Conservation (phyloP, 345 rosid genomes). For the Hibiscus trionum region DNA sequence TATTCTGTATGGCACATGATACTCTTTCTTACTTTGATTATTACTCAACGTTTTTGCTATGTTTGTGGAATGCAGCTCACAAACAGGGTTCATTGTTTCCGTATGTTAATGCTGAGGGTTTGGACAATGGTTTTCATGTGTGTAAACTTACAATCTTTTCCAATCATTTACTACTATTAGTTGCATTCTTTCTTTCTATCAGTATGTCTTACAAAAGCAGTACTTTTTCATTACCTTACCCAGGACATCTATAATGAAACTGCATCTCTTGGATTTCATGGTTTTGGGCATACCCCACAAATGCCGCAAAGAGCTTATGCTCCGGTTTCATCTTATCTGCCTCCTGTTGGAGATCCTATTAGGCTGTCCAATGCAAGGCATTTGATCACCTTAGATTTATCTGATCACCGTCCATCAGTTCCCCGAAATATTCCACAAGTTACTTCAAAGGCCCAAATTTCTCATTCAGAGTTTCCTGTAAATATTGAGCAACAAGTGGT, state of each 20-base stretch:
- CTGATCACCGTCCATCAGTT: slow-evolving; percentile 25
- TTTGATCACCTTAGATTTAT: slow-evolving; percentile 22
- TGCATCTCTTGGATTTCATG: slow-evolving; percentile 28
- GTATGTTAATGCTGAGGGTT: slow-evolving; percentile 22
- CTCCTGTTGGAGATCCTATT: slow-evolving; percentile 22
- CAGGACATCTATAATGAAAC: slow-evolving; percentile 32
- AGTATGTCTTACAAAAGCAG: slow-evolving; percentile 8
- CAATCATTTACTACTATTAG: slow-evolving; percentile 7
- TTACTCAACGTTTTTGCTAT: slow-evolving; percentile 16
- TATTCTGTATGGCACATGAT: neutral
- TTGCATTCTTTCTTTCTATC: neutral
- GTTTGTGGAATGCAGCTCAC: slow-evolving; percentile 37
- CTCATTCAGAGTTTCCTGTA: slow-evolving; percentile 28
- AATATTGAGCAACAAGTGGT: slow-evolving; percentile 25
- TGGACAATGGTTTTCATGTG: slow-evolving; percentile 38
- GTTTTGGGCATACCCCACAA: slow-evolving; percentile 28
- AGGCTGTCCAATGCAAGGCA: slow-evolving; percentile 26
- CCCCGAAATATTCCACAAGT: slow-evolving; percentile 19
- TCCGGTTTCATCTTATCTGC: slow-evolving; percentile 19
- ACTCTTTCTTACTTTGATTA: slow-evolving; percentile 10
- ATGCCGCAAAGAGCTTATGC: slow-evolving; percentile 22
- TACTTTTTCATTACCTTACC: slow-evolving; percentile 7
- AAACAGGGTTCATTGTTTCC: slow-evolving; percentile 26
- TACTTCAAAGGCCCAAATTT: slow-evolving; percentile 22
- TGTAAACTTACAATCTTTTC: slow-evolving; percentile 20